These are phyloP conservation scores for Thinopyrum elongatum DNA, from an alignment of 176 grass and related monocot species.

Conservation along the genomic window DNA sequence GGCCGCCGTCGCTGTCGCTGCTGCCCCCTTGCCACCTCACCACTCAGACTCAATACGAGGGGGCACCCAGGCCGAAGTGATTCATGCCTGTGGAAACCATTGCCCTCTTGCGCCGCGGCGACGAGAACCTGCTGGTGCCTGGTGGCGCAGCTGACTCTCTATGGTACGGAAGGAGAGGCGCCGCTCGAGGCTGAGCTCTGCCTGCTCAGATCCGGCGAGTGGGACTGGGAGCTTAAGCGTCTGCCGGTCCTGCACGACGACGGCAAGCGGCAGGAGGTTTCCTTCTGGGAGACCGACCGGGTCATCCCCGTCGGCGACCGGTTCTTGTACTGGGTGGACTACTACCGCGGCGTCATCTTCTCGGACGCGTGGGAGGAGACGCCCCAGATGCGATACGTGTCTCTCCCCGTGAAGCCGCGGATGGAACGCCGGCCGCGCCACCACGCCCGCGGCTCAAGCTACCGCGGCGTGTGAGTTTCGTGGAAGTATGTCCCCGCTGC, in stretches of 20 bases:
- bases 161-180: no score
- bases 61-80: neutral
- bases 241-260: neutral
- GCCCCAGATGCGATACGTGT: neutral
- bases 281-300: neutral
- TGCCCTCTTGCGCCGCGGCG: neutral
- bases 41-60: no score
- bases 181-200: neutral
- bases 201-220: neutral
- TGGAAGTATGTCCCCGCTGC: neutral
- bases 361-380: neutral
- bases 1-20: neutral
- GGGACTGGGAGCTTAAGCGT: neutral
- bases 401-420: neutral
- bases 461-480: no score
- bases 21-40: neutral
- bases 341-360: neutral
- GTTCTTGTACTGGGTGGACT: constrained; percentile 2
- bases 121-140: neutral
- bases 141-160: neutral
- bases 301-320: neutral
- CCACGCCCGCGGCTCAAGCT: no score
- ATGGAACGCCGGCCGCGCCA: no score
- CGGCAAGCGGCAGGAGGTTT: neutral
- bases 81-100: neutral